Percentiles rank a stretch among this genome's conserved stretches.
These are phyloP conservation scores for Citrullus colocynthis DNA, from an alignment of 306 rosid species.

Conservation along the genomic window DNA sequence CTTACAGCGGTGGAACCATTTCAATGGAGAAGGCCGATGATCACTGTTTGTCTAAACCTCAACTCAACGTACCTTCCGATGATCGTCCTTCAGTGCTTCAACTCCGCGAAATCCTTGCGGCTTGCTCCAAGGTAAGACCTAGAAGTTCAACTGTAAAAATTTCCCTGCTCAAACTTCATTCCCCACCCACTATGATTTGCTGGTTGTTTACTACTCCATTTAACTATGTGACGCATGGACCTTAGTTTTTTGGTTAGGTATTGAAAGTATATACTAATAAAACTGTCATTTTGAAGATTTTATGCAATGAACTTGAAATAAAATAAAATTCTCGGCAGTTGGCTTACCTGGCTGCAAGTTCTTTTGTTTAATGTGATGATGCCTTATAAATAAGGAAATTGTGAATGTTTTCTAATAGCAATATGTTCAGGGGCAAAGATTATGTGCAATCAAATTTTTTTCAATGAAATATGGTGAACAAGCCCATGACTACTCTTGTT, in stretches of 20 bases:
- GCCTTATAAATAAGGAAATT: background rate
- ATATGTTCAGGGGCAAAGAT: background rate
- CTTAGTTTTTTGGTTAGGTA: background rate
- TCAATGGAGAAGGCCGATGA: conserved; percentile 11
- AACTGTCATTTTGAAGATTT: background rate
- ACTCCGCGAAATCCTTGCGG: conserved; percentile 36
- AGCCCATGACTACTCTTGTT: background rate
- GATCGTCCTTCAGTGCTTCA: conserved; percentile 21
- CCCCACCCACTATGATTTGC: background rate
- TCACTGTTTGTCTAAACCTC: conserved; percentile 9
- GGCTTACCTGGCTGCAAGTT: background rate
- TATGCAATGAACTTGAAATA: background rate
- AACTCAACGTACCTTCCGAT: conserved; percentile 14
- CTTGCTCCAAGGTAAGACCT: conserved; percentile 40
- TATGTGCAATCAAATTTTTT: background rate
- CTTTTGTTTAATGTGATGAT: background rate
- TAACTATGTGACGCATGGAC: background rate
- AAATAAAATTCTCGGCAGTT: background rate
- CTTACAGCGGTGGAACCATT: conserved; percentile 11
- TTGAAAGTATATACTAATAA: background rate
- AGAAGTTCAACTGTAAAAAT: background rate
- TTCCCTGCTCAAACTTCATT: background rate
- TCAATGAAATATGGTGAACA: background rate
- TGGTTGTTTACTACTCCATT: background rate
- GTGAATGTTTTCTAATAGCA: background rate